A percentile compares a stretch with the other conserved stretches of the same genome.
Conservation (phyloP, 371 early-diverging fungal genomes). For the Cladochytrium tenue region DNA sequence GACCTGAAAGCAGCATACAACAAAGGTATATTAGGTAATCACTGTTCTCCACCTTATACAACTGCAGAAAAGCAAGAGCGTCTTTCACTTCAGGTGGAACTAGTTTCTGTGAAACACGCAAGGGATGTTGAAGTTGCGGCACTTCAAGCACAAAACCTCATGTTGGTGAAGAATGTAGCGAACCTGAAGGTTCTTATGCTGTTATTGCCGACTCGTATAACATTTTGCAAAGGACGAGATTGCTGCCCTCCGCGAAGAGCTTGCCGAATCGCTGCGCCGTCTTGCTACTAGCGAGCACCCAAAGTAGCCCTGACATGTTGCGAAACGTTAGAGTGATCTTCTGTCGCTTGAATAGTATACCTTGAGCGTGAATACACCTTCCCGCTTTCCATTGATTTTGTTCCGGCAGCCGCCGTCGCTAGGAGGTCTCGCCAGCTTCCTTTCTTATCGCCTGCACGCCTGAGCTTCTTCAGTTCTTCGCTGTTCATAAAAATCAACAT, state of each 20-base stretch:
- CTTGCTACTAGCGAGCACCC: neutral
- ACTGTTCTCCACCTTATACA: too few species aligned
- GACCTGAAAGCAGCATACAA: too few species aligned
- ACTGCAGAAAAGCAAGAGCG: conserved; percentile 13
- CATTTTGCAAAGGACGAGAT: conserved; percentile 3
- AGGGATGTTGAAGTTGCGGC: conserved; percentile 15
- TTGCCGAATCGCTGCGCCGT: neutral
- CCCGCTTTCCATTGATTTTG: neutral
- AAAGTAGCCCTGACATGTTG: neutral
- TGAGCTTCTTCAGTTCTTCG: conserved; percentile 30
- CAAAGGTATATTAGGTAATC: too few species aligned
- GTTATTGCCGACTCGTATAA: too few species aligned
- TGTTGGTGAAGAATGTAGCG: neutral
- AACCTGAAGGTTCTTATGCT: neutral
- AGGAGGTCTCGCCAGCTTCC: too few species aligned
- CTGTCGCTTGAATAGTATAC: too few species aligned
- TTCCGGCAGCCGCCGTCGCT: too few species aligned
- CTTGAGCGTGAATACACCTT: neutral
- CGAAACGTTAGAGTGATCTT: too few species aligned
- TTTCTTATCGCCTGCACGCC: too few species aligned
- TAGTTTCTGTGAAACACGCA: conserved; percentile 13
- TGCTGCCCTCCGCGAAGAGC: neutral
- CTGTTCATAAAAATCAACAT: too few species aligned
- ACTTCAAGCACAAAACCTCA: neutral
- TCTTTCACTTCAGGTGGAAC: conserved; percentile 14